phyloP scores from a whole-genome alignment of 495 filamentous ascomycete genomes.

The Neurospora sp. region DNA sequence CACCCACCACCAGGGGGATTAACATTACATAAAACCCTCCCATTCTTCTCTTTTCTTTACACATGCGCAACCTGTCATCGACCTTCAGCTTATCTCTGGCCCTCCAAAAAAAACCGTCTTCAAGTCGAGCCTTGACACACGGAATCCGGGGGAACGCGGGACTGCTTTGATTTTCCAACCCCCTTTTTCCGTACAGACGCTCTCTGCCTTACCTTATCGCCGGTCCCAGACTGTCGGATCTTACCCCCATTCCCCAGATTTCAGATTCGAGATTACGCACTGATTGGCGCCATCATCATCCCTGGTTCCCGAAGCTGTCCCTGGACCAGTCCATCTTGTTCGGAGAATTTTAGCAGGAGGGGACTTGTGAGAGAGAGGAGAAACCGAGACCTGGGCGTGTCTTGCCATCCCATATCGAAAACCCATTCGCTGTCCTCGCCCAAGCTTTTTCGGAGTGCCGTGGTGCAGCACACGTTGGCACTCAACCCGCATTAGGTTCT shows the following conservation, averaged over 20 bases:
- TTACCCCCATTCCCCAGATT: slow-evolving; percentile 16
- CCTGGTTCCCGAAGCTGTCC: slow-evolving; percentile 14
- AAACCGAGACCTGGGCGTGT: not conserved
- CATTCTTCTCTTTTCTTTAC: slow-evolving; percentile 38
- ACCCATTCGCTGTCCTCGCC: not conserved
- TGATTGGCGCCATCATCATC: slow-evolving; percentile 34
- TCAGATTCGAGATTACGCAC: slow-evolving; percentile 37
- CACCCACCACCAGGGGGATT: slow-evolving; percentile 29
- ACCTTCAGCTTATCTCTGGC: slow-evolving; percentile 33
- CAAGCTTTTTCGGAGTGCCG: not conserved
- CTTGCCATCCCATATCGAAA: not conserved
- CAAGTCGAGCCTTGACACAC: slow-evolving; percentile 28
- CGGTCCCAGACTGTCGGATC: slow-evolving; percentile 38
- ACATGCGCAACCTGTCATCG: slow-evolving; percentile 35
- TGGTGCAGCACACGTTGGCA: not conserved
- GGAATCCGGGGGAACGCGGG: slow-evolving; percentile 21
- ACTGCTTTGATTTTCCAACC: slow-evolving; percentile 16
- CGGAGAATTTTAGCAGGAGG: slow-evolving; percentile 12
- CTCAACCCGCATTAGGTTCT: not conserved
- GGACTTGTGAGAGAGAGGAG: not conserved
- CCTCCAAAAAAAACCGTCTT: slow-evolving; percentile 24
- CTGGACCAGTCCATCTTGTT: slow-evolving; percentile 11
- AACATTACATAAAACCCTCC: slow-evolving; percentile 47
- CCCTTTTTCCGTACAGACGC: slow-evolving; percentile 1
- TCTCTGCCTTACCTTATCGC: slow-evolving; percentile 22